Base-by-base conservation (phyloP, 495 filamentous ascomycete genomes). In the Annulohypoxylon moriforme region DNA sequence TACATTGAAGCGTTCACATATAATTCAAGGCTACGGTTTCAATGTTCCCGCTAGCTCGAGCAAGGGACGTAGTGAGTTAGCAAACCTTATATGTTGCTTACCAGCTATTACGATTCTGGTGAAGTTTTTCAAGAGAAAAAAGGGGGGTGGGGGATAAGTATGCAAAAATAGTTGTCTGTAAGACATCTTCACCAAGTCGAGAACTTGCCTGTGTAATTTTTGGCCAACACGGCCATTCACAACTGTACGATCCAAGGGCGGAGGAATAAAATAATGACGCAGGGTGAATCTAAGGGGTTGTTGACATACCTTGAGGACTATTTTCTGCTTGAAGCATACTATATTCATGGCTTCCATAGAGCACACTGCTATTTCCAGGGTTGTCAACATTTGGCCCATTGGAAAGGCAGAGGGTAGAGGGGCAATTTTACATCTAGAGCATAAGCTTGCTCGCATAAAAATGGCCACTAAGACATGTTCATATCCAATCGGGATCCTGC, bases 151-250 rank as follows among this genome's bases (percentile, higher is more conserved):
- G 18, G 66, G 64, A 73, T 42, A 68, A 65, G 38, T 66, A 63
- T 69, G 73, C 65, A 73, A 53, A 60, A 64, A 74, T 65, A 76
- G 38, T 22, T 74, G 65, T 72, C 64, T 74, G 70, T 75, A 64
- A 62, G 64, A 73, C 69, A 14, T 57, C 33, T 60, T 24, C 65
- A 57, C 58, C 57, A 9, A 56, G 50, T 59, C 44, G 31, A 42
- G 5, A 46, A 34, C 14, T 52, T 53, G 29, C 24, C 25, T 50
- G 52, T 52, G 55, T 47, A 55, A 46, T 52, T 52, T 24, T 13
- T 44, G 49, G 46, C 24, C 36, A 5, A 34, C 40, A 40, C n/a
- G 16, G 31, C 7, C 22, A 16, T 34, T 22, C 33, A 5, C 31
- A 62, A 50, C 14, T 46, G 40, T 36, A 58, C 4, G 10, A n/a